A percentile compares a stretch with the other conserved stretches of the same genome.
Conservation (phyloP, 768 basidiomycete species). For the Calocybe cyanea region DNA sequence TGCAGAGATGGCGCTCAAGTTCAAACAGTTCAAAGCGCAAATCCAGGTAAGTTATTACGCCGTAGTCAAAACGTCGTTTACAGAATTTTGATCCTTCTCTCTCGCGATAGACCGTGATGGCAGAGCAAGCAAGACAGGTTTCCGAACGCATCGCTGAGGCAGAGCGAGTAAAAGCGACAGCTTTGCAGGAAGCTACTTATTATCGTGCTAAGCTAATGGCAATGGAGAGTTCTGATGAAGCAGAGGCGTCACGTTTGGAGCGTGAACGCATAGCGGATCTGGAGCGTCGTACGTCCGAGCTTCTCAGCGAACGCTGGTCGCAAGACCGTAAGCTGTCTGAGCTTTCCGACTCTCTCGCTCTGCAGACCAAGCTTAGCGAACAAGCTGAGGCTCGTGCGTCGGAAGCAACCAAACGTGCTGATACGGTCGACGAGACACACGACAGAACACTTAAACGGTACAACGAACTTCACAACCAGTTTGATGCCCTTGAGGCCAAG, state of each 20-base stretch:
- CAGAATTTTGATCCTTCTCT: constrained; percentile 5
- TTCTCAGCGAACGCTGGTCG: constrained; percentile 58
- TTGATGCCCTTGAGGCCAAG: constrained; percentile 54
- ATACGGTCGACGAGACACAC: constrained; percentile 67
- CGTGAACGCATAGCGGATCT: constrained; percentile 73
- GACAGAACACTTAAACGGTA: constrained; percentile 61
- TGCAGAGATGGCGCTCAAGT: constrained; percentile 68
- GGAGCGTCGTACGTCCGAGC: constrained; percentile 62
- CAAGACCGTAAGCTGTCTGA: constrained; percentile 73
- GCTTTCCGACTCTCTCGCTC: constrained; percentile 65
- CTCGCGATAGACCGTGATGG: constrained; percentile 54
- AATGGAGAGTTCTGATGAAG: constrained; percentile 63
- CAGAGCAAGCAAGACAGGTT: constrained; percentile 70
- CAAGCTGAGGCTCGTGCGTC: constrained; percentile 76
- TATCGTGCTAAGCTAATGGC: constrained; percentile 94
- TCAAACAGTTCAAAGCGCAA: constrained; percentile 86
- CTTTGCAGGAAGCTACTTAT: constrained; percentile 91
- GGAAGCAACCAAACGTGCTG: constrained; percentile 74
- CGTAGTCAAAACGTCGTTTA: not conserved
- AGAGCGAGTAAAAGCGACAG: constrained; percentile 70
- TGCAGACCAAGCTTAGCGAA: constrained; percentile 74
- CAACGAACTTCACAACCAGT: constrained; percentile 63
- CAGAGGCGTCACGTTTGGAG: constrained; percentile 69
- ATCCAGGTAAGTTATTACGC: constrained; percentile 66
- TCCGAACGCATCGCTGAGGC: constrained; percentile 79